Base-by-base conservation (phyloP, 305 asterid species). In the Stenogyne calaminthoides region DNA sequence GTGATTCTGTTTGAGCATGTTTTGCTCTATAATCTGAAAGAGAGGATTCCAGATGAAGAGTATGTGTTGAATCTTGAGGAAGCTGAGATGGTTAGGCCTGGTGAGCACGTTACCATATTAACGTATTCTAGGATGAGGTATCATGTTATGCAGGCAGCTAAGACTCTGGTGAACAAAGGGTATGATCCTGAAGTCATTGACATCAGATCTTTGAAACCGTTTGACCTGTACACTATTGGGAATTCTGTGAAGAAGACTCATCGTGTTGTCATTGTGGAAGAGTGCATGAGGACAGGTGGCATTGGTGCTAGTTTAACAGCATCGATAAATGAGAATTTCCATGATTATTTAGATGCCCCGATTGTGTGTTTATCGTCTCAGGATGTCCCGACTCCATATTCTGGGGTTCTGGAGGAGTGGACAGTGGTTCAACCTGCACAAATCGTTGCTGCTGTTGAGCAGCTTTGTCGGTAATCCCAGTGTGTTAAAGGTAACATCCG, bases 11-110 rank as follows among this genome's bases (percentile, higher is more conserved):
- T 55, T 55, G 66, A 60, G 66, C 66, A 27, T 3, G 66, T 32
- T 60, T 32, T 60, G 16, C 68, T 63, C 68, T 63, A 63, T 32
- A 63, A 63, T 63, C 68, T 63, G 39, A 60, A 63, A 37, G 68
- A 63, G 68, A 58, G 64, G 64, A 58, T 58, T 29, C 64, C 64
- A 12, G 64, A 58, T 58, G 64, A 58, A 27, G 64, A 63, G 32
- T 37, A 63, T 37, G 68, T 63, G 6, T 39, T 37, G 9, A 60
- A 37, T 37, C 68, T 63, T 2, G 68, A 63, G 16, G 51, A 63
- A 36, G 68, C 68, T 9, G 68, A 63, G 68, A 63, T 63, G 68
- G 68, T 63, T 4, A 37, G 68, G 6, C 68, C 68, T 37, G 68
- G 68, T 16, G 68, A 63, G 51, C 68, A 63, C 9, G 51, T 63